A percentile compares a stretch with the other conserved stretches of the same genome.
These are phyloP conservation scores for Talaromyces sp. DNA, from an alignment of 2,329 filamentous ascomycete genomes.

Conservation along the genomic window DNA sequence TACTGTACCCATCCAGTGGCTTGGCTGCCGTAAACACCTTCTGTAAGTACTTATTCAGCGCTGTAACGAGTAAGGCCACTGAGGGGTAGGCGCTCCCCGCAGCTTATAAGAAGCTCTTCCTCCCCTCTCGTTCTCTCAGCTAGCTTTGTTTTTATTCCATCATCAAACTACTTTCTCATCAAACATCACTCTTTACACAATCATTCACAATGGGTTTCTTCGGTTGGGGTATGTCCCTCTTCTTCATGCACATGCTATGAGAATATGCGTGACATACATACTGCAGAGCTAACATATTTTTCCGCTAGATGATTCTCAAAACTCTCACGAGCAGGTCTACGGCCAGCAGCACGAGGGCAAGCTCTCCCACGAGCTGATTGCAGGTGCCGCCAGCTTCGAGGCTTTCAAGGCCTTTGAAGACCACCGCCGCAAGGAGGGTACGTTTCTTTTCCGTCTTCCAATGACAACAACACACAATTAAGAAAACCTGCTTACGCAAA, in stretches of 20 bases:
- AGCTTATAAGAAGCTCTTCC: slow-evolving; percentile 14
- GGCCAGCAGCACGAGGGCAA: slow-evolving; percentile 56
- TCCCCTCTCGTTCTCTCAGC: background rate
- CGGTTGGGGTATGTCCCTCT: slow-evolving; percentile 14
- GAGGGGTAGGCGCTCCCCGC: background rate
- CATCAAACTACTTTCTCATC: background rate
- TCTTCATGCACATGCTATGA: background rate
- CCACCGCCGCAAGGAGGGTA: slow-evolving; percentile 66
- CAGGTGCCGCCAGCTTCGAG: slow-evolving; percentile 72
- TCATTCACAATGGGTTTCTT: slow-evolving; percentile 18
- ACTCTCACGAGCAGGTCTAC: slow-evolving; percentile 56
- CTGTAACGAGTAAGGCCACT: background rate
- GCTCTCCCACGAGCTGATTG: slow-evolving; percentile 70
- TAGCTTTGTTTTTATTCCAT: background rate
- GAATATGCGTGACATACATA: background rate
- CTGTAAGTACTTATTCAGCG: background rate
- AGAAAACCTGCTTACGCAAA: background rate
- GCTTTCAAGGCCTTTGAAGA: slow-evolving; percentile 80
- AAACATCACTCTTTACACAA: background rate
- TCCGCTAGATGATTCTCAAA: slow-evolving; percentile 48
- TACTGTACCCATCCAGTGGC: background rate
- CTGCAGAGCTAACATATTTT: background rate
- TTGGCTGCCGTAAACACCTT: background rate
- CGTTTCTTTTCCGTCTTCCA: slow-evolving; percentile 18
- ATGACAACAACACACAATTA: background rate